Percentiles rank a stretch among this genome's conserved stretches.
These are phyloP conservation scores for Candida fluviatilis DNA, from an alignment of 805 yeast species.

Conservation along the genomic window DNA sequence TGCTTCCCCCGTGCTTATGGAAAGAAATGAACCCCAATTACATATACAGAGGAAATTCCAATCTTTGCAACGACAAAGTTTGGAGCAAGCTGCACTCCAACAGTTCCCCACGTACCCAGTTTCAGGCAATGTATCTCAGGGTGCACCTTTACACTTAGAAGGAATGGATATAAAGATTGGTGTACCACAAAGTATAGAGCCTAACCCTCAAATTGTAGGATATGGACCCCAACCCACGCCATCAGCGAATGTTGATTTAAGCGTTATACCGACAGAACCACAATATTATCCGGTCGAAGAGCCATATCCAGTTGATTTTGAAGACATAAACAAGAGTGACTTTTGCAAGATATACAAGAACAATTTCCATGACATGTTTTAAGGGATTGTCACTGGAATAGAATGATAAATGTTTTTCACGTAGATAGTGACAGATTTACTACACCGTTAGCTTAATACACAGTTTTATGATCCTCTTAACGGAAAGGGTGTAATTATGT, in stretches of 20 bases:
- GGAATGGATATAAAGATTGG: background rate
- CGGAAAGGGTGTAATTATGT: no score
- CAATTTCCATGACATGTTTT: background rate
- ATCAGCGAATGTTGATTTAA: constrained; percentile 11
- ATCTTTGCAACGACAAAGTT: constrained; percentile 13
- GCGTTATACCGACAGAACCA: constrained; percentile 5
- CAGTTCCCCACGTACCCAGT: background rate
- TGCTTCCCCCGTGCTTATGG: no score
- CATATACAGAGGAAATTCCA: constrained; percentile 18
- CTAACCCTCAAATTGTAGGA: background rate
- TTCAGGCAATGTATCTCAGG: background rate
- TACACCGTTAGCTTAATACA: no score
- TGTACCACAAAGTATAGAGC: background rate
- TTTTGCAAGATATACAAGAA: background rate
- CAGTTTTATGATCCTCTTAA: no score
- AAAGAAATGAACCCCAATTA: constrained; percentile 14
- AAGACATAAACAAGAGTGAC: background rate
- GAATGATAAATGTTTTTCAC: no score
- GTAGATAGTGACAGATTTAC: no score
- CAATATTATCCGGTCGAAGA: background rate
- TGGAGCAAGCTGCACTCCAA: background rate
- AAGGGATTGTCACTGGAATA: no score
- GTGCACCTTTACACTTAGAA: background rate
- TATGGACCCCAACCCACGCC: constrained; percentile 5
- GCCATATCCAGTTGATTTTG: background rate